phyloP scores from a whole-genome alignment of 2,329 filamentous ascomycete species.

The Helminthosporium solani region DNA sequence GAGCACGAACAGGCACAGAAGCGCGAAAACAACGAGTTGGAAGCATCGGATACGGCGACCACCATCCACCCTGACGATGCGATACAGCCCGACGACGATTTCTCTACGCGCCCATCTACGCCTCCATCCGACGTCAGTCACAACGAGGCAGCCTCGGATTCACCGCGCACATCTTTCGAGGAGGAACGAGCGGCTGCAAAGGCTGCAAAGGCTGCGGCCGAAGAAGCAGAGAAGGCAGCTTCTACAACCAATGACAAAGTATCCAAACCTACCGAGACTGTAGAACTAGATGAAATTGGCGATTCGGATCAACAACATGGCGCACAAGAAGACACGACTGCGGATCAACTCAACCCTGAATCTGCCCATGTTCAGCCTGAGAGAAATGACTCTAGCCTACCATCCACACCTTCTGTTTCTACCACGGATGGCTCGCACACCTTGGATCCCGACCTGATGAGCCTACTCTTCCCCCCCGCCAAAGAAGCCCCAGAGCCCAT shows the following conservation, averaged over 20 bases:
- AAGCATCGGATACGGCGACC: constrained; percentile 25
- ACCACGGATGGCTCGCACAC: not conserved
- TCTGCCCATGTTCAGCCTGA: not conserved
- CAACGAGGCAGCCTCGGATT: constrained; percentile 30
- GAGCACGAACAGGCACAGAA: too few relatives aligned
- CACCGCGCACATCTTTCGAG: constrained; percentile 41
- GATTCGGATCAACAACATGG: constrained; percentile 20
- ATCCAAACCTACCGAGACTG: not conserved
- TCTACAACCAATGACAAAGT: not conserved
- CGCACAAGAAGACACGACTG: constrained; percentile 2
- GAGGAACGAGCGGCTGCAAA: constrained; percentile 23
- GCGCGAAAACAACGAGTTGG: constrained; percentile 16
- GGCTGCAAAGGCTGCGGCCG: not conserved
- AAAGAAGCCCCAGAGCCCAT: constrained; percentile 8
- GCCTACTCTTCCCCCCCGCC: constrained; percentile 27
- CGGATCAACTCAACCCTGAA: not conserved
- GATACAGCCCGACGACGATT: constrained; percentile 27
- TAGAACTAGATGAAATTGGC: constrained; percentile 15
- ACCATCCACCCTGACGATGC: constrained; percentile 29
- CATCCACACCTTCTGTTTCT: not conserved
- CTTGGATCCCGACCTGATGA: constrained; percentile 24
- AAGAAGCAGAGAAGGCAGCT: not conserved
- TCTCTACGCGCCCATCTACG: constrained; percentile 37
- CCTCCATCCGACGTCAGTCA: constrained; percentile 41
- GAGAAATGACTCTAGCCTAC: too few relatives aligned